These are phyloP conservation scores for Lipomyces lipofer DNA, from an alignment of 805 yeast species.

Conservation along the genomic window DNA sequence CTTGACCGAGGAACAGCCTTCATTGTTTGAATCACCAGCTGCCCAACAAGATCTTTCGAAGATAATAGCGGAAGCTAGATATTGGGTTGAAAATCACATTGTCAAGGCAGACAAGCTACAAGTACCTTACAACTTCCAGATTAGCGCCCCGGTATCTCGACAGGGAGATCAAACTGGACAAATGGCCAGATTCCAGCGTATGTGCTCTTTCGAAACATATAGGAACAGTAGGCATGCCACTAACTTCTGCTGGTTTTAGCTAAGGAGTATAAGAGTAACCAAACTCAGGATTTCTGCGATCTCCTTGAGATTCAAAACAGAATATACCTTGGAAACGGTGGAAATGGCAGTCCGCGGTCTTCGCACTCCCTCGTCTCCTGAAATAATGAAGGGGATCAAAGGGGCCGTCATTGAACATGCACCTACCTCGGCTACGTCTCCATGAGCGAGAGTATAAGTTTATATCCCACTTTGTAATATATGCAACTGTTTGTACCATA, in stretches of 20 bases:
- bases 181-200: neutral
- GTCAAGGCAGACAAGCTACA: slow-evolving; percentile 30
- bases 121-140: slow-evolving; percentile 37
- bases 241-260: slow-evolving; percentile 7
- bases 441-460: no score
- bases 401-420: no score
- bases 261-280: slow-evolving; percentile 32
- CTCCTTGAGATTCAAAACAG: slow-evolving; percentile 33
- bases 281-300: slow-evolving; percentile 36
- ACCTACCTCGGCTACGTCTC: no score
- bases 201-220: neutral
- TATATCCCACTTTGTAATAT: no score
- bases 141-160: slow-evolving; percentile 22
- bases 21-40: slow-evolving; percentile 12
- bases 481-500: no score
- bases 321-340: no score
- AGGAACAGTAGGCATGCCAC: neutral
- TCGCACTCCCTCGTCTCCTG: no score
- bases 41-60: slow-evolving; percentile 12
- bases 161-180: neutral
- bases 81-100: slow-evolving; percentile 39
- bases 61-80: slow-evolving; percentile 29
- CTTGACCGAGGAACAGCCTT: slow-evolving; percentile 7
- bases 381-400: no score
- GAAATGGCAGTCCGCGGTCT: no score